Evolutionary conservation across 2,329 filamentous ascomycete genomes (phyloP).

Genomic region (Paracamarosporium sp.): DNA sequence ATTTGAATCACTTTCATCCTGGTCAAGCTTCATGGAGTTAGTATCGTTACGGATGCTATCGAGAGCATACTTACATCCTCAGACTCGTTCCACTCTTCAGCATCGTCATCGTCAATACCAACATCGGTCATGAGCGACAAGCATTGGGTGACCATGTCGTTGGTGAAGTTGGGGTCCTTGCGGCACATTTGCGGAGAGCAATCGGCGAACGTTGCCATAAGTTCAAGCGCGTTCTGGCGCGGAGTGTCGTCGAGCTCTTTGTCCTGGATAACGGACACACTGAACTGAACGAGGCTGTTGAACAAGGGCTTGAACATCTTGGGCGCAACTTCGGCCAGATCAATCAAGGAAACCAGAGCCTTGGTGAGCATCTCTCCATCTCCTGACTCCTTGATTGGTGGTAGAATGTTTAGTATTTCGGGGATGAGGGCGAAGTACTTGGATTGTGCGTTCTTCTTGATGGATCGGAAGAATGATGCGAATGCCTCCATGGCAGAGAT

Average conservation of each 20-base stretch:
- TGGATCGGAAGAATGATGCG: slow-evolving; percentile 90
- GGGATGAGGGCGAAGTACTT: slow-evolving; percentile 90
- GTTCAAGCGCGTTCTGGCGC: slow-evolving; percentile 91
- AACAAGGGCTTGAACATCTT: slow-evolving; percentile 99
- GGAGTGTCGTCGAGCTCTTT: slow-evolving; percentile 91
- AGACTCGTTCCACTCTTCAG: slow-evolving; percentile 87
- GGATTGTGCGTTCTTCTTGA: slow-evolving; percentile 83
- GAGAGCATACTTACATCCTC: slow-evolving; percentile 75
- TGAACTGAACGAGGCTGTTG: slow-evolving; percentile 89
- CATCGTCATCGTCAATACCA: slow-evolving; percentile 92
- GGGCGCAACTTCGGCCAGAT: slow-evolving; percentile 89
- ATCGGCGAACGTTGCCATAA: slow-evolving; percentile 98
- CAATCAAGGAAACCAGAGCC: slow-evolving; percentile 88
- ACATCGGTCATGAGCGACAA: slow-evolving; percentile 98
- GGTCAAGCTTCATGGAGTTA: slow-evolving; percentile 69
- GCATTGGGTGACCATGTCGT: slow-evolving; percentile 98
- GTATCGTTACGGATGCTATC: not conserved
- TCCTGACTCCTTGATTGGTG: slow-evolving; percentile 88
- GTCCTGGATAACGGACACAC: slow-evolving; percentile 90
- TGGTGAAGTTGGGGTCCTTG: slow-evolving; percentile 89
- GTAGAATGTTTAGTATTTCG: slow-evolving; percentile 91
- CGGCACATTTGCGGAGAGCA: slow-evolving; percentile 93
- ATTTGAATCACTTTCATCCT: slow-evolving; percentile 95
- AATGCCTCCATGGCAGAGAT: slow-evolving; percentile 97
- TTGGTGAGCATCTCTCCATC: slow-evolving; percentile 92